A percentile compares a stretch with the other conserved stretches of the same genome.
phyloP scores from a whole-genome alignment of 306 rosid genomes.

The Parietaria judaica region DNA sequence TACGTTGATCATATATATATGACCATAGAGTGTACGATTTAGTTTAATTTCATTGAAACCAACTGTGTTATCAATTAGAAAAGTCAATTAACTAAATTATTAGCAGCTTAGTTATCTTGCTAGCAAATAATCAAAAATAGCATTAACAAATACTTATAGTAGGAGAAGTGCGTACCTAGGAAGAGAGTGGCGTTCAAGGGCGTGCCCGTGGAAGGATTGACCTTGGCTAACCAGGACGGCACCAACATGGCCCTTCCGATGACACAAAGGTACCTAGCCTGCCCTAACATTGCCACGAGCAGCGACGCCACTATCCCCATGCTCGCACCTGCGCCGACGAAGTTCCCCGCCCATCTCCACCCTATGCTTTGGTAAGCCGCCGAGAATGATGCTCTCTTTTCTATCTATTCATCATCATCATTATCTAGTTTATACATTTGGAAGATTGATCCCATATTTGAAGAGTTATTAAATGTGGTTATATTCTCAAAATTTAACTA shows the following conservation, averaged over 20 bases:
- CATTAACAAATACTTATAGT: too few relatives aligned
- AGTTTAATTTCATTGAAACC: too few relatives aligned
- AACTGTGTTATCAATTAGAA: too few relatives aligned
- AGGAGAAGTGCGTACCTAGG: conserved; percentile 35
- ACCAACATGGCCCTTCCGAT: conserved; percentile 82
- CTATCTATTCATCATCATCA: conserved; percentile 31
- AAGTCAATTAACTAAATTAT: too few relatives aligned
- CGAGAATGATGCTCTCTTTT: conserved; percentile 59
- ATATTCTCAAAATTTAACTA: too few relatives aligned
- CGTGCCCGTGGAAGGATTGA: conserved; percentile 84
- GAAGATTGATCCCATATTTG: too few relatives aligned
- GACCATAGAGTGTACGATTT: too few relatives aligned
- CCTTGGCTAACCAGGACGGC: conserved; percentile 85
- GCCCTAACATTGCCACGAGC: conserved; percentile 87
- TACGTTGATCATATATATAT: too few relatives aligned
- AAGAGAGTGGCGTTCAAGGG: conserved; percentile 81
- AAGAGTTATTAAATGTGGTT: too few relatives aligned
- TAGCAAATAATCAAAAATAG: too few relatives aligned
- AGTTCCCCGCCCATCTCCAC: conserved; percentile 83
- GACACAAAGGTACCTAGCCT: conserved; percentile 92
- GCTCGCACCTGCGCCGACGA: conserved; percentile 85
- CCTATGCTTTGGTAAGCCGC: conserved; percentile 53
- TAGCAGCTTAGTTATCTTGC: too few relatives aligned
- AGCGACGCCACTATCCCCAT: conserved; percentile 75
- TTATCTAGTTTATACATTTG: not conserved